A percentile compares a stretch with the other conserved stretches of the same genome.
Evolutionary conservation across 2,329 filamentous ascomycete species (phyloP).

Genomic region (Aspergillus candidus): DNA sequence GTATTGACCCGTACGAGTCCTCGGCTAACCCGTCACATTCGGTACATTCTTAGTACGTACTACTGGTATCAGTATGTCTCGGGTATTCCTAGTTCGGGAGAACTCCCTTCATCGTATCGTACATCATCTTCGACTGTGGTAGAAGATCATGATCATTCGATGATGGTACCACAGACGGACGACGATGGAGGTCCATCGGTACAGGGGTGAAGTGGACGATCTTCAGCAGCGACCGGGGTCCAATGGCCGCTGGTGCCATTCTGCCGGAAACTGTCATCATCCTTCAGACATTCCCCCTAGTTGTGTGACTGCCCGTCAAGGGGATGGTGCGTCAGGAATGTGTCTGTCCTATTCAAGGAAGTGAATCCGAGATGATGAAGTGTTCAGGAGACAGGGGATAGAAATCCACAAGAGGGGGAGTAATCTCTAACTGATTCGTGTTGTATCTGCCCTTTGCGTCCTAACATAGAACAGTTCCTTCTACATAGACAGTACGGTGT

Average conservation of each 20-base stretch:
- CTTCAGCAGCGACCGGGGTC: conserved; percentile 16
- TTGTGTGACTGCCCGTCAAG: conserved; percentile 1
- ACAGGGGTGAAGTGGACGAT: conserved; percentile 8
- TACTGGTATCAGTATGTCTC: conserved; percentile 2
- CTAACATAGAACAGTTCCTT: too few species aligned
- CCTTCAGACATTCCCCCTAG: conserved; percentile 9
- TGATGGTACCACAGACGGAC: not conserved
- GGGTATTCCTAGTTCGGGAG: not conserved
- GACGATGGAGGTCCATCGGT: too few species aligned
- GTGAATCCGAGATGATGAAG: too few species aligned
- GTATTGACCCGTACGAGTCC: too few species aligned
- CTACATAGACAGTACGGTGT: too few species aligned
- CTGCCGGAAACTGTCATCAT: conserved; percentile 21
- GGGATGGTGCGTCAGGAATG: conserved; percentile 1
- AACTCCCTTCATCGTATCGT: too few species aligned
- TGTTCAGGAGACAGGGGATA: too few species aligned
- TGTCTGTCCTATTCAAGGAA: too few species aligned
- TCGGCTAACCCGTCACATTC: too few species aligned
- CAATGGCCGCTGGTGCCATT: conserved; percentile 25
- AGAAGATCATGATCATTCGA: not conserved
- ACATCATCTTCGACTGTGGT: not conserved
- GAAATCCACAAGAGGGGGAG: too few species aligned
- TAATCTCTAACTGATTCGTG: too few species aligned
- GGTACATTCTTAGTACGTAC: not conserved
- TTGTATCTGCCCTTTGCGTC: too few species aligned